Percentiles rank a stretch among this genome's conserved stretches.
phyloP scores from a whole-genome alignment of 2,329 filamentous ascomycete species.

The Alternaria triticimaculans region DNA sequence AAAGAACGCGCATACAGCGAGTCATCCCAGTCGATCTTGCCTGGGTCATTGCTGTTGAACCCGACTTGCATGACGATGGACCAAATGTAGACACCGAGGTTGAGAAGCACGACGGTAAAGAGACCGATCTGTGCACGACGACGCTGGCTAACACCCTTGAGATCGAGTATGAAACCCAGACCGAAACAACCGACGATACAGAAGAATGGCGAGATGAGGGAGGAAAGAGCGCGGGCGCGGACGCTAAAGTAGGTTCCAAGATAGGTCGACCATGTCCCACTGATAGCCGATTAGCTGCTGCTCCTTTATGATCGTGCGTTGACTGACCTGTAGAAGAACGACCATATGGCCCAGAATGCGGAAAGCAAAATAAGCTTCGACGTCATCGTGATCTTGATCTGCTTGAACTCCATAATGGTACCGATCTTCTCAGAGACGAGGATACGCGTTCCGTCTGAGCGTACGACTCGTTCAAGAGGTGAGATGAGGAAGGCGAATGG shows the following conservation, averaged over 20 bases:
- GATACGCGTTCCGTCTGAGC: conserved; percentile 55
- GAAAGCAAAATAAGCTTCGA: conserved; percentile 50
- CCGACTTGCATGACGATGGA: conserved; percentile 56
- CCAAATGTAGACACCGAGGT: conserved; percentile 59
- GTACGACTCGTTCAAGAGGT: conserved; percentile 55
- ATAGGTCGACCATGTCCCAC: conserved; percentile 57
- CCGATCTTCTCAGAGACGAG: conserved; percentile 51
- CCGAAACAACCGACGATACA: conserved; percentile 60
- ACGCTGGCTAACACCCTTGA: conserved; percentile 68
- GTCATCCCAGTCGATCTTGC: conserved; percentile 57
- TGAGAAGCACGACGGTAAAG: conserved; percentile 55
- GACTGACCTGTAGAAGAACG: conserved; percentile 52
- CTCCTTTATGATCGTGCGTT: not conserved
- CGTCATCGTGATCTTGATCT: conserved; percentile 48
- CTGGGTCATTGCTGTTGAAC: conserved; percentile 51
- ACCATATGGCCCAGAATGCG: conserved; percentile 56
- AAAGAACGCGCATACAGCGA: conserved; percentile 52
- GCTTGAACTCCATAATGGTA: conserved; percentile 50
- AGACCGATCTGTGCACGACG: conserved; percentile 57
- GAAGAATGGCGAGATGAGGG: conserved; percentile 57
- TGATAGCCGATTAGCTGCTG: conserved; percentile 16
- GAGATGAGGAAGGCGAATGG: conserved; percentile 57
- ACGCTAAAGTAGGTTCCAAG: conserved; percentile 55
- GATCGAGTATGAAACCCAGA: conserved; percentile 64
- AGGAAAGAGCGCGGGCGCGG: conserved; percentile 54